Conservation (phyloP, 2,329 filamentous ascomycete genomes). For the Beauveria medogensis region DNA sequence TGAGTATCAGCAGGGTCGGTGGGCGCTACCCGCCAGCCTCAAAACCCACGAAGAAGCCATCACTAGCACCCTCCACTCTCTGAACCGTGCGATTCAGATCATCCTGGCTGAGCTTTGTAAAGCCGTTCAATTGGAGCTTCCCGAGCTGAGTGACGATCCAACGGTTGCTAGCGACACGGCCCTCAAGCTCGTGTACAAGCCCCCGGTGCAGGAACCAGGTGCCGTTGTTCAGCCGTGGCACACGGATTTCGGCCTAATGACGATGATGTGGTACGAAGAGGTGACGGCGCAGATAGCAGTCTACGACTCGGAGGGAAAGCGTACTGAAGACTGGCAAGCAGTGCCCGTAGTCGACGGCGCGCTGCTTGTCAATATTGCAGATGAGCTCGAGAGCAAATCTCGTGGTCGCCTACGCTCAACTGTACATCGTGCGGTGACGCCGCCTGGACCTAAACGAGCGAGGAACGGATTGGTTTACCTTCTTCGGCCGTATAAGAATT, state of each 20-base stretch:
- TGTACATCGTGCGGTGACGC: slow-evolving; percentile 1
- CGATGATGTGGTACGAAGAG: slow-evolving; percentile 5
- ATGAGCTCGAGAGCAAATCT: background rate
- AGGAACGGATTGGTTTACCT: slow-evolving; percentile 5
- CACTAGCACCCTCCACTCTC: background rate
- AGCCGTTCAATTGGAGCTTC: background rate
- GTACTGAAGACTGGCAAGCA: background rate
- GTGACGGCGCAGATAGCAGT: slow-evolving; percentile 1
- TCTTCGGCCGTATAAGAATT: background rate
- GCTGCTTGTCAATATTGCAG: slow-evolving; percentile 6
- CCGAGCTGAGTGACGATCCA: slow-evolving; percentile 4
- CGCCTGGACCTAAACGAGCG: background rate
- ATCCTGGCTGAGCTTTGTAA: background rate
- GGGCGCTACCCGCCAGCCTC: background rate
- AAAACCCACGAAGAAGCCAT: background rate
- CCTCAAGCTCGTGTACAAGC: slow-evolving; percentile 8
- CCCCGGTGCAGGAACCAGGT: slow-evolving; percentile 1
- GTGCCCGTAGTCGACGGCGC: background rate
- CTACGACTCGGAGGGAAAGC: background rate
- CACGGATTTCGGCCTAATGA: slow-evolving; percentile 4
- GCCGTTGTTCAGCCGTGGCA: slow-evolving; percentile 2
- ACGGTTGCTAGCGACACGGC: slow-evolving; percentile 1
- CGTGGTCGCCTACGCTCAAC: background rate
- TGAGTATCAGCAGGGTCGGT: background rate
- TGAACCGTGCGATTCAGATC: background rate